A percentile compares a stretch with the other conserved stretches of the same genome.
Evolutionary conservation across 768 basidiomycete genomes (phyloP).

Genomic region (Macrolepiota dolichaula): DNA sequence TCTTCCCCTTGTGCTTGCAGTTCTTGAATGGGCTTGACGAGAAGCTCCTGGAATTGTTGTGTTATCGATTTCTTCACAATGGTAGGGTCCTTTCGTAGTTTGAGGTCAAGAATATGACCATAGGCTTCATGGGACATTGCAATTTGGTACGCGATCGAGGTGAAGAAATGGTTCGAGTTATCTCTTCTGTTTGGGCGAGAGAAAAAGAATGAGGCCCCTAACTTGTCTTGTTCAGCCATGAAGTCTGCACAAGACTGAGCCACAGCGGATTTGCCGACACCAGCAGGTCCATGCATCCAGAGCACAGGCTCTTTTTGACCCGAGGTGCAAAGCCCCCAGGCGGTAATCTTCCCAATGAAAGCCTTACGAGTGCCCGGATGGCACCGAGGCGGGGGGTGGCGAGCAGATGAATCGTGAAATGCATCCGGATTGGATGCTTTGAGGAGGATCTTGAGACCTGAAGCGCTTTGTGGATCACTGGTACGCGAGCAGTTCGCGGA

Average conservation of each 20-base stretch:
- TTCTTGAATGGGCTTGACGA: background rate
- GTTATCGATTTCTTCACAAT: background rate
- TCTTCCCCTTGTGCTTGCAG: background rate
- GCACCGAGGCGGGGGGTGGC: background rate
- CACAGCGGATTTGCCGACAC: background rate
- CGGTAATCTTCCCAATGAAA: background rate
- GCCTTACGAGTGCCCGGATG: background rate
- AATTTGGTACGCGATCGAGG: background rate
- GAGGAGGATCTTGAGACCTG: background rate
- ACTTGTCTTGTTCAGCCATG: background rate
- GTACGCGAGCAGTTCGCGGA: background rate
- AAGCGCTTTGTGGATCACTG: background rate
- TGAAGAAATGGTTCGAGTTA: background rate
- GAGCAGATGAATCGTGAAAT: background rate
- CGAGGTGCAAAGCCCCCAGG: background rate
- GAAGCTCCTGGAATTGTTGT: background rate
- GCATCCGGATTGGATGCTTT: background rate
- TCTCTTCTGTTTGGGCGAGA: background rate
- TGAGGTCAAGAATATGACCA: background rate
- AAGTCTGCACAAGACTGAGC: background rate
- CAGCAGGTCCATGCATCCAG: conserved; percentile 2
- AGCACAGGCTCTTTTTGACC: background rate
- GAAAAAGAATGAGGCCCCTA: conserved; percentile 5
- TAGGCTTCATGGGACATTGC: background rate
- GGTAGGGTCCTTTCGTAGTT: background rate